Base-by-base conservation (phyloP, 2,329 filamentous ascomycete species). In the Nemania sp. region DNA sequence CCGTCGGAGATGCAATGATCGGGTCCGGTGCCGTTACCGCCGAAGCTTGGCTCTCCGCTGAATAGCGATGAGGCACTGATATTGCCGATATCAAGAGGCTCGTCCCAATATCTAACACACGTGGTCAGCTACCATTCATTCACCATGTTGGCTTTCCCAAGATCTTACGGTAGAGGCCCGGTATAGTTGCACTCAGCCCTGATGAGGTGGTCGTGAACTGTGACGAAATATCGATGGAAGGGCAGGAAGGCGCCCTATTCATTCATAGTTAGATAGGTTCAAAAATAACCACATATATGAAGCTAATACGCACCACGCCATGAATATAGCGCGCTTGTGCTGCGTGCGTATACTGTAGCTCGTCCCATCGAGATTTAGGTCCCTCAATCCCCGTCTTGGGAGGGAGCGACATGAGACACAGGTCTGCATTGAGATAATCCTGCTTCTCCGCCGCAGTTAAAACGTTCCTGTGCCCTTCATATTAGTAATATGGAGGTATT, bases 191-290 rank as follows among this genome's bases (percentile, higher is more conserved):
- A 81, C 62, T 80, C 77, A 8, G 73, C 61, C 32, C 74, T 72
- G 18, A 81, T 66, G 3, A 80, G 73, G 38, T 70, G 69, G 54
- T 79, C 79, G 61, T 80, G 78, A 22, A 74, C 69, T 18, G 71
- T 73, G 53, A 80, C 54, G 59, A 77, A 79, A 63, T 76, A 79
- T 6, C 79, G 74, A 51, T 81, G 79, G 73, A 79, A 81, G 0
- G 78, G 77, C 20, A 80, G 71, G 66, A 81, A 80, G 58, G 75
- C 74, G 27, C 77, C 77, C 51, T 73, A 22, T 26, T 2, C 5
- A 7, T n/a, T 18, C 5, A 7, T n/a, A 15, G 18, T 62, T 18
- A 59, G 62, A 35, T 11, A 3, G 6, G 29, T 29, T 20, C 2
- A 47, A 13, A 26, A 6, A 13, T 20, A 2, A 20, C 2, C 20